Evolutionary conservation across 2,329 filamentous ascomycete genomes (phyloP), one percentile per base, ranked within the genome.

Genomic region (Westerdykella aurantiaca): DNA sequence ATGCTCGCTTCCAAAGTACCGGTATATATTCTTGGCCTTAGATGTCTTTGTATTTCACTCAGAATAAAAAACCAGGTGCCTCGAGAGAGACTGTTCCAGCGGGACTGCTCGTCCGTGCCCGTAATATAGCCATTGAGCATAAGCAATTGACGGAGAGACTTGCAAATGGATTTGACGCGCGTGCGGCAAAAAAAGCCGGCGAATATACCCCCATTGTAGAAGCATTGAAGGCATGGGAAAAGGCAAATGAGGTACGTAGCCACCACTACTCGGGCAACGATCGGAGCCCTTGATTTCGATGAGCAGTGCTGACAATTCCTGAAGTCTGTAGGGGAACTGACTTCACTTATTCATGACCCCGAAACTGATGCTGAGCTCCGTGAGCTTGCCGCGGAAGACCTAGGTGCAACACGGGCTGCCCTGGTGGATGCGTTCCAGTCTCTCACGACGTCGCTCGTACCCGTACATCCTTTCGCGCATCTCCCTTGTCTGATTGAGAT

Each of bases 401-500:
- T 97, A 7, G 71, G 73, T n/a, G 67, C 76, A 2, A 88, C 87
- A 10, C 72, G 76, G 13, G 69, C 75, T 5, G 73, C 78, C 45
- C 76, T 96, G 18, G 74, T 77, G 2, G 62, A 69, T 0, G 77
- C 94, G 21, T 81, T 82, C 0, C 76, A 76, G 31, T 79, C 78
- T 31, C 77, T 98, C 35, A 88, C 88, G 21, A 80, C 78, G 17
- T 82, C 86, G 37, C 77, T 98, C 42, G 86, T 95, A 13, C 93
- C 93, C 1, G 80, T 82, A 34, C 90, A 98, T 64, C 87, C 90
- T 2, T 98, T 96, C 63, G 88, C 88, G 25, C 79, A 88, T 49
- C 78, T 97, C 55, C 88, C 90, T 42, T 97, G 91, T 66, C 77
- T 98, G 50, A 71, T 98, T 34, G 93, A 98, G 69, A 86, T 98